These are phyloP conservation scores for Chrysosphaeria jannelii DNA, from an alignment of 2,329 filamentous ascomycete genomes.

Conservation along the genomic window DNA sequence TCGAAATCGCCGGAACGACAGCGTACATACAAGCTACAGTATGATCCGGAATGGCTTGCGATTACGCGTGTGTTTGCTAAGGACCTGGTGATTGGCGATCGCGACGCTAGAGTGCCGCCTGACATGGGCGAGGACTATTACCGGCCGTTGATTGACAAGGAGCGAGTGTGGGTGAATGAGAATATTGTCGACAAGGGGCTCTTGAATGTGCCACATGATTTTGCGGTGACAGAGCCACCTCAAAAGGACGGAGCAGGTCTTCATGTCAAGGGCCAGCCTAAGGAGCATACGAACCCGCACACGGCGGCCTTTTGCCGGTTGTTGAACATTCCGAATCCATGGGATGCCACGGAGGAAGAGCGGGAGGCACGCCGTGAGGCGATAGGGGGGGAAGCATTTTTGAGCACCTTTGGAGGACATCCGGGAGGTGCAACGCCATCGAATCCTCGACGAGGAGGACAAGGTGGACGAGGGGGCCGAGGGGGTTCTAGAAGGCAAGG, in stretches of 20 bases:
- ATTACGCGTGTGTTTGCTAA: conserved; percentile 59
- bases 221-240: conserved; percentile 28
- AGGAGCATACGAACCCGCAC: conserved; percentile 68
- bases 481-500: too few relatives aligned
- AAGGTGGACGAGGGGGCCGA: too few relatives aligned
- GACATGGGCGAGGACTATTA: conserved; percentile 44
- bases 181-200: conserved; percentile 32
- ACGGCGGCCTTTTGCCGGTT: conserved; percentile 57
- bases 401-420: too few relatives aligned
- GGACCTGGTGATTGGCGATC: conserved; percentile 31
- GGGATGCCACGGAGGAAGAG: conserved; percentile 42
- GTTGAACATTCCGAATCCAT: conserved; percentile 47
- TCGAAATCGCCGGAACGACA: conserved; percentile 1
- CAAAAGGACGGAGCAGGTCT: too few relatives aligned
- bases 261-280: conserved; percentile 24
- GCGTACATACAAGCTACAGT: conserved; percentile 25
- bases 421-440: too few relatives aligned
- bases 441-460: too few relatives aligned
- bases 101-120: conserved; percentile 17
- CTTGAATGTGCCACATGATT: conserved; percentile 48
- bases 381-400: too few relatives aligned
- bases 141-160: conserved; percentile 30
- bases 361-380: conserved; percentile 24
- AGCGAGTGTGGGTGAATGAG: conserved; percentile 53
- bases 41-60: conserved; percentile 86